phyloP scores from a whole-genome alignment of 441 rosid genomes.

The Euphorbia schlechtendalii region DNA sequence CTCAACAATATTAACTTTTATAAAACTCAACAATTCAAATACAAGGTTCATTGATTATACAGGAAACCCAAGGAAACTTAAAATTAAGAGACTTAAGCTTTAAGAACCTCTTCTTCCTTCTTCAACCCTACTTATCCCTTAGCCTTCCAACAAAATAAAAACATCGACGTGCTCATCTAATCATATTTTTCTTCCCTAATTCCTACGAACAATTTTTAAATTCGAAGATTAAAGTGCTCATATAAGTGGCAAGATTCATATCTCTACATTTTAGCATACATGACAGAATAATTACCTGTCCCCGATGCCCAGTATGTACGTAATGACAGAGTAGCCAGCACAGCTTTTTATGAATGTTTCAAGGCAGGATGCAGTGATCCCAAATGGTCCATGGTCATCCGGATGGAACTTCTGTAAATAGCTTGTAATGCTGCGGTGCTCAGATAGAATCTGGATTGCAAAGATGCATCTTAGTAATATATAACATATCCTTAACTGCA shows the following conservation, averaged over 20 bases:
- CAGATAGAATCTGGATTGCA: constrained; percentile 74
- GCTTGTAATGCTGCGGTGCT: constrained; percentile 89
- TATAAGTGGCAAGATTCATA: neutral
- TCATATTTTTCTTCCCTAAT: neutral
- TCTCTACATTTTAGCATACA: neutral
- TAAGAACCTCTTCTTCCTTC: neutral
- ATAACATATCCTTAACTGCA: neutral
- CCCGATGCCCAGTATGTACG: constrained; percentile 92
- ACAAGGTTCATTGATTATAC: neutral
- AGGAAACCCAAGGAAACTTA: neutral
- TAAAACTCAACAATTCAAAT: neutral
- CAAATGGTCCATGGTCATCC: constrained; percentile 93
- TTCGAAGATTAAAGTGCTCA: neutral
- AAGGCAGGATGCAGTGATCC: constrained; percentile 91
- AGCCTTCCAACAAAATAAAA: neutral
- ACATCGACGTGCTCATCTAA: neutral
- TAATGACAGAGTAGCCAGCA: constrained; percentile 97
- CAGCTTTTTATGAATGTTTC: constrained; percentile 98
- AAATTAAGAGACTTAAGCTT: neutral
- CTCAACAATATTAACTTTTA: neutral
- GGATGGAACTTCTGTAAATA: constrained; percentile 94
- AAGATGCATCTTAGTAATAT: constrained; percentile 15
- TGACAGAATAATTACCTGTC: constrained; percentile 53
- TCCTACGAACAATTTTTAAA: neutral
- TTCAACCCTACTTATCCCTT: neutral